Base-by-base conservation (phyloP, 495 filamentous ascomycete genomes). In the Lophium mytilinum region DNA sequence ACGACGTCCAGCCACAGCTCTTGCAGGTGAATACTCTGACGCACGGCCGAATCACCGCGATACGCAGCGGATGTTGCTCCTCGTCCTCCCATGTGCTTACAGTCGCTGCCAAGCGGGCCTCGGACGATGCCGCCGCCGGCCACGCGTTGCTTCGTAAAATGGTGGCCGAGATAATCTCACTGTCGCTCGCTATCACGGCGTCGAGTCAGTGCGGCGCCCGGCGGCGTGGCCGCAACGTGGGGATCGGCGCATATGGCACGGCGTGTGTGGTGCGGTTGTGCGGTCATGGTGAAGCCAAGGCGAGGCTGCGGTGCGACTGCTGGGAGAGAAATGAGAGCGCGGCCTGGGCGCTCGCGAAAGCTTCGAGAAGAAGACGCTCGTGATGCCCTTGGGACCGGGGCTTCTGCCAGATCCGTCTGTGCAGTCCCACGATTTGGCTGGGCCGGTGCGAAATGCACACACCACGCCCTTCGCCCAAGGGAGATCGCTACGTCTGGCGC, bases 381-480 rank as follows among this genome's bases (percentile, higher is more conserved):
- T 30, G 24, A 30, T 30, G 24, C 24, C 24, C 24, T 30, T 6
- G 6, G 24, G 24, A 2, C 24, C 17, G 35, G 35, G 21, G 55
- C 61, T 60, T 56, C 61, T 41, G 50, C 33, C 50, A 60, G 57
- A 60, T 60, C 61, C 57, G 61, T 64, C 61, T 50, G 61, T 64
- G 61, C 61, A 36, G 35, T 58, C 5, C 48, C 60, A 59, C 60
- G 55, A 58, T 62, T 37, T 40, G 18, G 10, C 51, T 58, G 41
- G 21, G 37, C 42, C 41, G 40, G n/a, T 21, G 34, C 9, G 35
- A n/a, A 12, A 39, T 24, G 56, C 24, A 30, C 24, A 30, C 24
- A 6, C 24, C 24, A 30, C 3, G 24, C 24, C 24, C 24, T 30
- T 30, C 24, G 24, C 24, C 24, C 24, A 30, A 30, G 24, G 24